phyloP scores from a whole-genome alignment of 805 yeast species.

The Phaffomyces opuntiae region DNA sequence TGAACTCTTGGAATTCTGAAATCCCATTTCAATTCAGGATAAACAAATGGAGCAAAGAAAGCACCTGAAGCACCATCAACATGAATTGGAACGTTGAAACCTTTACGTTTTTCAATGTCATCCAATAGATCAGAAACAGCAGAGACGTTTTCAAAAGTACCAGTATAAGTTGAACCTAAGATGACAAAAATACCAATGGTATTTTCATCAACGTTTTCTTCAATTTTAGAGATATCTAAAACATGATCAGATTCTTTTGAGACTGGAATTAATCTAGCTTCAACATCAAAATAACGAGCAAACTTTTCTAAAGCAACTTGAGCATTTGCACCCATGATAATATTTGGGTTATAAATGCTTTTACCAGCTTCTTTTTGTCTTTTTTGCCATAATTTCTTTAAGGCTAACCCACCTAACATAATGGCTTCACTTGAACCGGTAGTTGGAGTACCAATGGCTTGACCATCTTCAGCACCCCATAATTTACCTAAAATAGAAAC shows the following conservation, averaged over 20 bases:
- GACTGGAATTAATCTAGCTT: slow-evolving; percentile 68
- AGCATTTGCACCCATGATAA: slow-evolving; percentile 86
- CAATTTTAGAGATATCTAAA: slow-evolving; percentile 53
- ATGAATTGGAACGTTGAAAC: slow-evolving; percentile 70
- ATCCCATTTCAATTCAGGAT: slow-evolving; percentile 79
- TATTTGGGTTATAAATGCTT: slow-evolving; percentile 63
- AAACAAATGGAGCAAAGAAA: slow-evolving; percentile 77
- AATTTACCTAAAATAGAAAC: slow-evolving; percentile 69
- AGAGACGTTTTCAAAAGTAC: slow-evolving; percentile 78
- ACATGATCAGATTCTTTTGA: slow-evolving; percentile 52
- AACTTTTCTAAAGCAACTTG: slow-evolving; percentile 94
- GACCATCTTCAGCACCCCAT: slow-evolving; percentile 63
- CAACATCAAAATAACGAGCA: slow-evolving; percentile 91
- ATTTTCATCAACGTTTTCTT: slow-evolving; percentile 73
- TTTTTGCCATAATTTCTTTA: slow-evolving; percentile 86
- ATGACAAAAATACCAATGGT: slow-evolving; percentile 89
- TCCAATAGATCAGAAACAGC: slow-evolving; percentile 59
- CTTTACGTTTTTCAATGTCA: slow-evolving; percentile 59
- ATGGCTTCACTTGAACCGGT: slow-evolving; percentile 94
- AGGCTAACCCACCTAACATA: slow-evolving; percentile 87
- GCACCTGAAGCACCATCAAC: slow-evolving; percentile 95
- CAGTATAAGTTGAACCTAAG: slow-evolving; percentile 88
- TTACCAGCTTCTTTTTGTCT: slow-evolving; percentile 53
- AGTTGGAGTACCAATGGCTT: slow-evolving; percentile 80
- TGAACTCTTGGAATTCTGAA: slow-evolving; percentile 70